Percentiles rank a stretch among this genome's conserved stretches.
These are phyloP conservation scores for Catunica adiposa DNA, from an alignment of 2,329 filamentous ascomycete species.

Conservation along the genomic window DNA sequence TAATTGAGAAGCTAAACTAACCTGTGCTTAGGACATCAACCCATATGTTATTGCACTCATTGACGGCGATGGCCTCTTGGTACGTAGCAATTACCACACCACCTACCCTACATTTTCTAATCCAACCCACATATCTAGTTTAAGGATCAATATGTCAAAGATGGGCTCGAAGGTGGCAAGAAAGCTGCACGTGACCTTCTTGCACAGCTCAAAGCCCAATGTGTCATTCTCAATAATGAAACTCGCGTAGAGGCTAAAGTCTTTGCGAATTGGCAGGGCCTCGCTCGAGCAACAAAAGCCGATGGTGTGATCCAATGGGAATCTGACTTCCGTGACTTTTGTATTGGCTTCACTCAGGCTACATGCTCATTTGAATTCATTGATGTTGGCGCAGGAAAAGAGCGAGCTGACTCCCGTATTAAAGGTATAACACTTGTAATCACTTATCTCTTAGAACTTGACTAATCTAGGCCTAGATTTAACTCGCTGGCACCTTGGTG, in stretches of 20 bases:
- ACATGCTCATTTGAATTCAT: constrained; percentile 46
- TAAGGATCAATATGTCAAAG: constrained; percentile 35
- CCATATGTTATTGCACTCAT: constrained; percentile 44
- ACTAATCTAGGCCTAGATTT: too few relatives aligned
- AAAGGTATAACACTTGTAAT: not conserved
- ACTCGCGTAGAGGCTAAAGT: constrained; percentile 40
- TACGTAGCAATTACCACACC: constrained; percentile 19
- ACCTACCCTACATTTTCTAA: not conserved
- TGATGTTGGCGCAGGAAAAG: constrained; percentile 43
- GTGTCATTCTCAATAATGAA: constrained; percentile 26
- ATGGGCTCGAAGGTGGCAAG: constrained; percentile 39
- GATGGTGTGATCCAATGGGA: constrained; percentile 30
- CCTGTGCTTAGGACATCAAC: constrained; percentile 31
- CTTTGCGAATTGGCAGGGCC: constrained; percentile 35
- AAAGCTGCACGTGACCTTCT: constrained; percentile 34
- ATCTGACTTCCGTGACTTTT: constrained; percentile 38
- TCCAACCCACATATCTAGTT: constrained; percentile 28
- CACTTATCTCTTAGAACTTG: constrained; percentile 25
- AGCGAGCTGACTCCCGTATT: constrained; percentile 31
- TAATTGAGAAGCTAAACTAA: too few relatives aligned
- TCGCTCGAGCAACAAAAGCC: constrained; percentile 33
- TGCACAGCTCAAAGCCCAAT: constrained; percentile 31
- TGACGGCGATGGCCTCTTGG: constrained; percentile 46
- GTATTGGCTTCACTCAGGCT: constrained; percentile 41
- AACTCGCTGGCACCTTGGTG: constrained; percentile 40